Evolutionary conservation across 805 yeast genomes (phyloP), one percentile per base, ranked within the genome.

Genomic region (Tetrapisispora phaffii): DNA sequence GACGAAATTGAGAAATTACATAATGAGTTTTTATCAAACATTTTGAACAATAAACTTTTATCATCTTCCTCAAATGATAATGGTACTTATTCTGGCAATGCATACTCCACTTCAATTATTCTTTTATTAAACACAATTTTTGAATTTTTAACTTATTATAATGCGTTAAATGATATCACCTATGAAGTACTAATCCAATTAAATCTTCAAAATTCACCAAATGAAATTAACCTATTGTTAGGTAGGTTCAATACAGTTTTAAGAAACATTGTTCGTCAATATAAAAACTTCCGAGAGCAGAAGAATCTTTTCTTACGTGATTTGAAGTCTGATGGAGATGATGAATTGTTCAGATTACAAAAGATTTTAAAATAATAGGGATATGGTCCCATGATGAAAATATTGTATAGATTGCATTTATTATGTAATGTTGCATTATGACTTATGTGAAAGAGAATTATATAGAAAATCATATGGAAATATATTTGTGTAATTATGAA

Each of bases 291-390:
- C 54, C 70, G 71, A 45, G 63, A 63, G 2, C 62, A 64, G 19
- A 51, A 74, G 34, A 67, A 66, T 34, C 52, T 60, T 3, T 74
- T 81, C 45, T 68, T 71, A 0, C 69, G 63, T 36, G 86, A 80
- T 52, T 61, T 82, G 44, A 68, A 70, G n/a, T 59, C 66, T 23
- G 86, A 81, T 50, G 69, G 67, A 4, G 72, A 70, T 44, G 60
- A 68, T 10, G 76, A 72, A 22, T 55, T 82, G 42, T 65, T 71
- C 42, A 73, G 65, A 41, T 64, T 82, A 29, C 75, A 82, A 29
- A 63, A 55, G 48, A 45, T 52, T 34, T 50, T 68, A 21, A 50
- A 59, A n/a, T 60, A 47, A 44, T 12, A 31, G 15, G 23, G 13
- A 7, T n/a, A 9, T 26, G 9, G 7, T n/a, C 8, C n/a, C 12